Percentiles rank a stretch among this genome's conserved stretches.
These are phyloP conservation scores for Seiridium unicorne DNA, from an alignment of 2,329 filamentous ascomycete species.

Conservation along the genomic window DNA sequence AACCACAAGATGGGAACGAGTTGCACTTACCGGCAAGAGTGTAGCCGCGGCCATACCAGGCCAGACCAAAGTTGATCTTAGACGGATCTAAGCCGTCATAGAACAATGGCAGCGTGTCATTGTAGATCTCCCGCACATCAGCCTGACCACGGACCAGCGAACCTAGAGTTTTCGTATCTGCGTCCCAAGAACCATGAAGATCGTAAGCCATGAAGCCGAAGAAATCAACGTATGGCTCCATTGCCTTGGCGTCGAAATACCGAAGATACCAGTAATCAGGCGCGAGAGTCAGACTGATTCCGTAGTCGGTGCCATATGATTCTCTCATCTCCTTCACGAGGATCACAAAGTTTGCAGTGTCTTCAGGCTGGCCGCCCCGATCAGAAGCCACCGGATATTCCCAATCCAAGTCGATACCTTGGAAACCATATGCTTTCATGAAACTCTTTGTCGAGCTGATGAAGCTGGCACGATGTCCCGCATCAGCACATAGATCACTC, in stretches of 20 bases:
- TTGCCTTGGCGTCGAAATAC: slow-evolving; percentile 31
- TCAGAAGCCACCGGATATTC: slow-evolving; percentile 37
- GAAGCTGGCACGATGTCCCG: slow-evolving; percentile 29
- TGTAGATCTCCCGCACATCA: slow-evolving; percentile 39
- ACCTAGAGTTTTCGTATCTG: slow-evolving; percentile 25
- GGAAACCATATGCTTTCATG: slow-evolving; percentile 34
- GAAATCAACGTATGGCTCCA: slow-evolving; percentile 36
- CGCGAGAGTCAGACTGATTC: slow-evolving; percentile 36
- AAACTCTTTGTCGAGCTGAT: slow-evolving; percentile 31
- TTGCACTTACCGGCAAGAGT: slow-evolving; percentile 21
- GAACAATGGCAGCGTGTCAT: slow-evolving; percentile 36
- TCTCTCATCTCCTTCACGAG: slow-evolving; percentile 33
- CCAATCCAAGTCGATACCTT: slow-evolving; percentile 46
- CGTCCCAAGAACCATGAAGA: slow-evolving; percentile 42
- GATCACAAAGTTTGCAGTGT: slow-evolving; percentile 33
- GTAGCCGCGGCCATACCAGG: slow-evolving; percentile 45
- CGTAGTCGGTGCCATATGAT: slow-evolving; percentile 33
- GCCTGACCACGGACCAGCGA: slow-evolving; percentile 35
- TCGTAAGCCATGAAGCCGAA: slow-evolving; percentile 38
- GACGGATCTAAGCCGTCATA: slow-evolving; percentile 33
- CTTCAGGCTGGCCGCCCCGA: slow-evolving; percentile 32
- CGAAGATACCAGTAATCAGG: slow-evolving; percentile 37
- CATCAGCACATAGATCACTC: background rate
- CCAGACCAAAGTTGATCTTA: slow-evolving; percentile 46
- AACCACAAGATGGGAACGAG: no score